Base-by-base conservation (phyloP, 495 filamentous ascomycete genomes). In the Pyrenula massariospora region DNA sequence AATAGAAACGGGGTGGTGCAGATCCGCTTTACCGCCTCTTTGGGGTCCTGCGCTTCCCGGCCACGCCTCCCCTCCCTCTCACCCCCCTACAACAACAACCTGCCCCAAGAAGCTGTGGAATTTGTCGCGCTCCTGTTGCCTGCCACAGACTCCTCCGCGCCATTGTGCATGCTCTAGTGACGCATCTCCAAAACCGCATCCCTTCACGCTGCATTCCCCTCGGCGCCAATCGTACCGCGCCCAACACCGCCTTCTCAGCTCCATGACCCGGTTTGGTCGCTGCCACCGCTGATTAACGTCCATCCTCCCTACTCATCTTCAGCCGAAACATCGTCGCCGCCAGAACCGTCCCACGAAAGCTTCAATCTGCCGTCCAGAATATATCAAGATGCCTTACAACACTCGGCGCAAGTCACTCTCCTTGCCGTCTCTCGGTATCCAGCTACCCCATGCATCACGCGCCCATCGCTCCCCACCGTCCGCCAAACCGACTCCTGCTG, bases 401-500 rank as follows among this genome's bases (percentile, higher is more conserved):
- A 98, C 93, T 59, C 87, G 93, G 72, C 85, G 93, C 70, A 98
- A 97, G 75, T 95, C 91, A 66, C 73, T 98, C 65, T 98, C 93
- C 25, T 77, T 98, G 60, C 88, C 90, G 21, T 91, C 89, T 57
- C 80, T 97, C 60, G 93, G 93, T 66, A 95, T 97, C 59, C 89
- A 92, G 63, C 73, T 98, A 52, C 93, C 91, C 52, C 85, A 86
- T 65, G 81, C 84, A 57, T 83, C 84, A 56, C 81, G 89, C 70
- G 74, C 74, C 57, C 74, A 77, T 66, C 82, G 84, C 68, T 82
- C 82, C 63, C 82, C 86, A 60, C 82, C 86, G 52, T 62, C 73
- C 36, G 71, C 74, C 55, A 84, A 82, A 71, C 65, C 76, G 48
- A 74, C 73, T 55, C 73, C 77, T 63, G 74, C 75, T 54, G 73